phyloP scores from a whole-genome alignment of 2,329 filamentous ascomycete genomes.

The Pseudocercospora pini-densiflorae region DNA sequence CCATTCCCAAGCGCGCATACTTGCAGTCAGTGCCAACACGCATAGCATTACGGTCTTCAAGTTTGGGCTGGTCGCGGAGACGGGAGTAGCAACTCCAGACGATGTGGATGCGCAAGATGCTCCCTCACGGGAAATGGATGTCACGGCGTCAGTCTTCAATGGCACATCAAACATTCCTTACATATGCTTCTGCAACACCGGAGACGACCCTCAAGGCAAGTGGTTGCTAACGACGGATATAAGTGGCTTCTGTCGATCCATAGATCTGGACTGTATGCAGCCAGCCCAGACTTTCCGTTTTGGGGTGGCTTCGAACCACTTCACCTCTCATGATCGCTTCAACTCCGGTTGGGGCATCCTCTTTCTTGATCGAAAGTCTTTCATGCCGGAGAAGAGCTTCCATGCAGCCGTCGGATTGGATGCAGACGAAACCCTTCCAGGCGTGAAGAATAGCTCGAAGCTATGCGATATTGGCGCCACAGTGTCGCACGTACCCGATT shows the following conservation, averaged over 20 bases:
- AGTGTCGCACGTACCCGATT: conserved; percentile 28
- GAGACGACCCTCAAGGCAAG: conserved; percentile 57
- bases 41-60: conserved; percentile 61
- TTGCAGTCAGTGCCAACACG: conserved; percentile 83
- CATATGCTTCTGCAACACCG: conserved; percentile 63
- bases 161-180: conserved; percentile 58
- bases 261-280: conserved; percentile 35
- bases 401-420: conserved; percentile 33
- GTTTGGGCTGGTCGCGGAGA: conserved; percentile 43
- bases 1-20: conserved; percentile 78
- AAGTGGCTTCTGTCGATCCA: conserved; percentile 36
- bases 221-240: conserved; percentile 65
- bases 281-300: conserved; percentile 34
- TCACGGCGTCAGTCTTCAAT: conserved; percentile 38
- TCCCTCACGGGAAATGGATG: conserved; percentile 25
- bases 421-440: conserved; percentile 28
- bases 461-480: conserved; percentile 40
- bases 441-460: conserved; percentile 16
- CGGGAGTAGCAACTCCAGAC: conserved; percentile 10
- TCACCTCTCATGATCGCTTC: conserved; percentile 31
- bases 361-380: conserved; percentile 44
- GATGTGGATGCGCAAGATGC: conserved; percentile 28
- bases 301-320: conserved; percentile 16
- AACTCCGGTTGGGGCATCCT: conserved; percentile 44
- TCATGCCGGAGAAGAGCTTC: conserved; percentile 32